Base-by-base conservation (phyloP, 495 filamentous ascomycete species). In the Xylaria grammica region DNA sequence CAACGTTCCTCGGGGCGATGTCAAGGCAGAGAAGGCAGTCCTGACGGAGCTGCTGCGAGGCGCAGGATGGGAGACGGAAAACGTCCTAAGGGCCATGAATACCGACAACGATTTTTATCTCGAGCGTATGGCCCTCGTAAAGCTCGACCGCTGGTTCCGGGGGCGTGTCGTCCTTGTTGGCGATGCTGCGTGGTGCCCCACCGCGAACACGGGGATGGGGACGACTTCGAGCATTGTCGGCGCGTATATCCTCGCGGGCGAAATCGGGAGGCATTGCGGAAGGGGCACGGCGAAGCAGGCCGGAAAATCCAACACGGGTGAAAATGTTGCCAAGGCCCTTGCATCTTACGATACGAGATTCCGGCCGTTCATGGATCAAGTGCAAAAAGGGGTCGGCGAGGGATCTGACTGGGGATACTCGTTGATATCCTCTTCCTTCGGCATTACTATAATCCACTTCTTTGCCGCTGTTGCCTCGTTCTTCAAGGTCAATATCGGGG, bases 171-270 rank as follows among this genome's bases (percentile, higher is more conserved):
- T 71, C 1, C 72, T 86, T 0, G 36, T 87, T 7, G 85, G 84
- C 1, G 84, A 87, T 66, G 79, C 84, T 0, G 84, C 70, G 0
- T 83, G 85, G 65, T 81, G 80, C 51, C 81, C 84, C 0, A 74
- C 76, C 6, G 69, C 78, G 0, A 75, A 74, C 22, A 83, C 79
- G 20, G 83, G 84, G 2, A 78, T 84, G 74, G 84, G 84, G 0
- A 85, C 82, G 0, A 77, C 78, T 0, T 65, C 66, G n/a, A 68
- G 73, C 8, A 66, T 87, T 0, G 74, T 80, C 10, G 83, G 84
- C 10, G 80, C 82, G 0, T 87, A 85, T 60, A 52, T 85, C 2
- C 75, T 86, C 0, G 85, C 85, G 1, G 84, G 83, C 13, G 84
- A 86, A 67, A 77, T 87, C 34, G 71, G 65, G 22, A 74, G 67